Base-by-base conservation (phyloP, 129 eudicot species). In the Sambucus nigra region DNA sequence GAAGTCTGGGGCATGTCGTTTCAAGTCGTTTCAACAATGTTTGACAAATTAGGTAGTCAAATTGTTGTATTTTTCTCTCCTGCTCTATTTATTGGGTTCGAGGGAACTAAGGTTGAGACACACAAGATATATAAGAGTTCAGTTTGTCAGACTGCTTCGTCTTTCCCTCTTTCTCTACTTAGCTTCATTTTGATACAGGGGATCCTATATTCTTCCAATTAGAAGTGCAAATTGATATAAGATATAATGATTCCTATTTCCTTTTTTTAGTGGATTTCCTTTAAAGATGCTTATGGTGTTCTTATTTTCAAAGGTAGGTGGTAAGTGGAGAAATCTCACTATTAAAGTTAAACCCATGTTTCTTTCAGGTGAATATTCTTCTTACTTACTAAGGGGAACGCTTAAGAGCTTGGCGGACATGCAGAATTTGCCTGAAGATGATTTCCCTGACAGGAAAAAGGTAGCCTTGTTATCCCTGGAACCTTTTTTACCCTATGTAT, bases 1-100 rank as follows among this genome's bases (percentile, higher is more conserved):
- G 75, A 75, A 50, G 96, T 82, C 21, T 86, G 96, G 99, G 94
- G 82, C 76, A 74, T 80, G 85, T 75, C 99, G 17, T 80, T 92
- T 80, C 99, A 86, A 65, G 78, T 92, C 47, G 87, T 82, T 58
- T 72, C 94, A 1, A 48, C 88, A 26, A 79, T 92, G 96, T 92
- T 92, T 65, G 91, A 82, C 47, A 92, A 82, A 75, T 60, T 92
- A 63, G 99, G 97, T 85, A 76, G 16, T 51, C 17, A 21, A 8
- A 22, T 39, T 24, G 11, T 3, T 35, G 20, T 22, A 16, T 47
- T 6, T 12, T 7, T 26, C 24, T 28, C 29, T 47, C 23, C 14
- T 23, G 31, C 22, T 31, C 11, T 33, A 31, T 39, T 25, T 3
- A 25, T 25, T 8, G 11, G 27, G 31, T 9, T 17, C 3, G 5